Evolutionary conservation across 495 filamentous ascomycete genomes (phyloP).

Genomic region (Annulohypoxylon moriforme): DNA sequence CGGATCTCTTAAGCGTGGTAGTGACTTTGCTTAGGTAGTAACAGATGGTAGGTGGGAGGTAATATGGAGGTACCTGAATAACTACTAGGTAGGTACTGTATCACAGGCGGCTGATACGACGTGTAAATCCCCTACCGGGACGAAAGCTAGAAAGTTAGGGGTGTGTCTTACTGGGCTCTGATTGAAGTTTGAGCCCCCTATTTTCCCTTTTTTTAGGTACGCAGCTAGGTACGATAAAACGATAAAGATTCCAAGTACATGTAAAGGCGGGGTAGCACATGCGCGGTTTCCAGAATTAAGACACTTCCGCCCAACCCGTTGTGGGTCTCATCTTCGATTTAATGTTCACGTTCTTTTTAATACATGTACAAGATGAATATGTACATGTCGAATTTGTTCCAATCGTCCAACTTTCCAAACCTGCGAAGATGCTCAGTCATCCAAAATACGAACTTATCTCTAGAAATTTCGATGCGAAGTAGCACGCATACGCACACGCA

Average conservation of each 20-base stretch:
- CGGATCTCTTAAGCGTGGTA: conserved; percentile 7
- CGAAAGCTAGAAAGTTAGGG: not conserved
- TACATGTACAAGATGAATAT: not conserved
- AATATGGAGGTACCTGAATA: no score
- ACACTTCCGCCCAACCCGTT: conserved; percentile 19
- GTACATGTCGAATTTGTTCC: no score
- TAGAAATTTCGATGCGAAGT: conserved; percentile 6
- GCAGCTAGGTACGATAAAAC: not conserved
- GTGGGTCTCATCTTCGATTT: conserved; percentile 14
- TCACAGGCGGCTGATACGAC: conserved; percentile 26
- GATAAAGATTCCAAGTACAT: not conserved
- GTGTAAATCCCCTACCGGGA: not conserved
- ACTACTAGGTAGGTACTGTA: conserved; percentile 1
- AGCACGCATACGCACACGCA: not conserved
- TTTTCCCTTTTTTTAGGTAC: not conserved
- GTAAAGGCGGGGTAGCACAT: conserved; percentile 43
- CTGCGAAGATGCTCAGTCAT: not conserved
- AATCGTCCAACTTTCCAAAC: not conserved
- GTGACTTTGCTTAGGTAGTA: not conserved
- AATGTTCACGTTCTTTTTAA: not conserved
- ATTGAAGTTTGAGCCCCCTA: conserved; percentile 6
- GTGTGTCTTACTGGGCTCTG: not conserved
- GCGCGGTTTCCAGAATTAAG: conserved; percentile 30
- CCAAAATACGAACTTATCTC: conserved; percentile 28
- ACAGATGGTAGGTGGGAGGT: not conserved